A percentile compares a stretch with the other conserved stretches of the same genome.
Conservation (phyloP, 768 basidiomycete species). For the Flagelloscypha sp. region DNA sequence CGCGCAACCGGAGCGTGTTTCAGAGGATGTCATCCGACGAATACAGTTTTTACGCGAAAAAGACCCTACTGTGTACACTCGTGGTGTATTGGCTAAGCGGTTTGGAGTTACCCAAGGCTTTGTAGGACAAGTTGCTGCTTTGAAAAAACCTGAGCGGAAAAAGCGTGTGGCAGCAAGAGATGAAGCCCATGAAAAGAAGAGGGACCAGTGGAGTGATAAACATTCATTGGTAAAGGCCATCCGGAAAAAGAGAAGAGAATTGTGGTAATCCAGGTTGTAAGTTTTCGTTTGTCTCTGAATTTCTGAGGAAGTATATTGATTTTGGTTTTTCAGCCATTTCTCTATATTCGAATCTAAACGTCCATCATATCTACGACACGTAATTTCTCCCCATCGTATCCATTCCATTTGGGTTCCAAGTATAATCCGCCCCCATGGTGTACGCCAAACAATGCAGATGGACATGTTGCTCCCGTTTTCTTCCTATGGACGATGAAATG, state of each 20-base stretch:
- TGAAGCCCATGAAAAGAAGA: constrained; percentile 33
- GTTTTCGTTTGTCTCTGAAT: background rate
- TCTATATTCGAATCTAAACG: constrained; percentile 21
- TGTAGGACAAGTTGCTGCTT: constrained; percentile 54
- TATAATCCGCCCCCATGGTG: background rate
- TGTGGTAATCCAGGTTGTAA: constrained; percentile 46
- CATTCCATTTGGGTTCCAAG: background rate
- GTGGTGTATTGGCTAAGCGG: constrained; percentile 61
- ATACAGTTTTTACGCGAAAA: constrained; percentile 50
- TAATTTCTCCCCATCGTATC: background rate
- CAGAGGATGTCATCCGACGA: constrained; percentile 44
- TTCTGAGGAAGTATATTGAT: background rate
- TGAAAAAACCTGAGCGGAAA: constrained; percentile 43
- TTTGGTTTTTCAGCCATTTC: background rate
- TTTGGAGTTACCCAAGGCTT: constrained; percentile 68
- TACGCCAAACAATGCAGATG: constrained; percentile 35
- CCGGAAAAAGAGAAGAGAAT: constrained; percentile 53
- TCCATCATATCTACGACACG: constrained; percentile 10
- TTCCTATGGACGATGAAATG: constrained; percentile 44
- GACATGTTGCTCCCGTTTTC: constrained; percentile 51
- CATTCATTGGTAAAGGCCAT: constrained; percentile 57
- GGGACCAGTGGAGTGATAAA: constrained; percentile 65
- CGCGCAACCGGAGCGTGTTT: constrained; percentile 30
- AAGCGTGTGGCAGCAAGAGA: constrained; percentile 35
- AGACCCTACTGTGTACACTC: constrained; percentile 53